phyloP scores from a whole-genome alignment of 306 rosid species.

The Arachis hypogaea region DNA sequence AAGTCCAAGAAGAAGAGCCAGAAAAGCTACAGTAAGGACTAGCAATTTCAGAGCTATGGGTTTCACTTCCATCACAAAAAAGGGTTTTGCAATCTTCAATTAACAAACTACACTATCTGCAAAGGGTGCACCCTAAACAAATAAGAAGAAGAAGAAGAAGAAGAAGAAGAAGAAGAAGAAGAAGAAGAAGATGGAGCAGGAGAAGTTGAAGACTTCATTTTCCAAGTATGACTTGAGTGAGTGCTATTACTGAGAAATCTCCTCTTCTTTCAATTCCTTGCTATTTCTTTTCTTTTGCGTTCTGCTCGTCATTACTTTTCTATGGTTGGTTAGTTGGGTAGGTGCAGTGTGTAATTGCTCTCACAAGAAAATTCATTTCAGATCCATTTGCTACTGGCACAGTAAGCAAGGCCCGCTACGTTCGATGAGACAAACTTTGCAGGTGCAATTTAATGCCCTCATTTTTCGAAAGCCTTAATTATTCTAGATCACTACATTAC shows the following conservation, averaged over 20 bases:
- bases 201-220: neutral
- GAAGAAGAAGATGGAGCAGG: neutral
- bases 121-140: neutral
- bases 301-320: no score
- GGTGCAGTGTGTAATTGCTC: neutral
- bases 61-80: constrained; percentile 24
- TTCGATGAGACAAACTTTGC: no score
- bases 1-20: constrained; percentile 26
- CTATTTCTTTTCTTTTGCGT: neutral
- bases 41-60: constrained; percentile 17
- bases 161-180: neutral
- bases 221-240: neutral
- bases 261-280: neutral
- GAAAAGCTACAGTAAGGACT: constrained; percentile 32
- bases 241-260: neutral
- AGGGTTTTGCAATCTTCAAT: constrained; percentile 10
- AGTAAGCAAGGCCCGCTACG: neutral
- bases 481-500: no score
- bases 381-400: neutral
- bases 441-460: neutral
- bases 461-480: no score
- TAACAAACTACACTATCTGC: constrained; percentile 1
- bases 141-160: neutral
- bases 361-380: neutral
- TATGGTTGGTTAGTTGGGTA: neutral